Conservation (phyloP, 495 filamentous ascomycete species). For the Aspergillus asperescens region DNA sequence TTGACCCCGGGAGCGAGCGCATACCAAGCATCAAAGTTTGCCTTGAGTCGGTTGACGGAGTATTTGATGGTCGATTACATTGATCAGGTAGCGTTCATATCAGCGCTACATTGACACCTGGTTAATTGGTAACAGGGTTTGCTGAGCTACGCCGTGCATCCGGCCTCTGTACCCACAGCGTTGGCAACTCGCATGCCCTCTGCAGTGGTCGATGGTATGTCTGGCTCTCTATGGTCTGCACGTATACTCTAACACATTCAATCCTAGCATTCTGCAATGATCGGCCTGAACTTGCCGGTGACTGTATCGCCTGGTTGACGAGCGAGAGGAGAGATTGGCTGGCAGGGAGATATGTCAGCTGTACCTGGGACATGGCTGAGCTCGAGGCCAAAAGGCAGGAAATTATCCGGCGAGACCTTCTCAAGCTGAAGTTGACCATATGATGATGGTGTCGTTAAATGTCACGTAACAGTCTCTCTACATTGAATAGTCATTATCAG, state of each 20-base stretch:
- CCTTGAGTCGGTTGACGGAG: constrained; percentile 45
- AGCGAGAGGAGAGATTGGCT: constrained; percentile 35
- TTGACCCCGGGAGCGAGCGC: constrained; percentile 24
- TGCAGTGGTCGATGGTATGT: neutral
- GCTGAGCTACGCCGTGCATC: constrained; percentile 45
- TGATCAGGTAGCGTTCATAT: no score
- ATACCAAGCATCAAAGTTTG: constrained; percentile 41
- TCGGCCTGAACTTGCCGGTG: constrained; percentile 29
- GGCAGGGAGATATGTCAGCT: constrained; percentile 32
- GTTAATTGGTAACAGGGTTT: constrained; percentile 41
- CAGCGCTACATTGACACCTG: no score
- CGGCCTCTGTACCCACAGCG: constrained; percentile 47
- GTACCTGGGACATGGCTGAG: constrained; percentile 43
- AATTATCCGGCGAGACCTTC: no score
- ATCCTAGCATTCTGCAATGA: no score
- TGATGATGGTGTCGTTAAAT: no score
- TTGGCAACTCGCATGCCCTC: constrained; percentile 15
- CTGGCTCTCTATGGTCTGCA: no score
- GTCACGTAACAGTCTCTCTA: no score
- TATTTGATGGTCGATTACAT: constrained; percentile 34
- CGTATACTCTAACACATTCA: no score
- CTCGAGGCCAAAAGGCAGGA: no score
- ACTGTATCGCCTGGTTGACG: constrained; percentile 34
- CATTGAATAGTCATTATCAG: no score
- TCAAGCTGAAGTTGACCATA: no score